Conservation (phyloP, 352 stramenopile genomes). For the Phytopythium ostracodes region DNA sequence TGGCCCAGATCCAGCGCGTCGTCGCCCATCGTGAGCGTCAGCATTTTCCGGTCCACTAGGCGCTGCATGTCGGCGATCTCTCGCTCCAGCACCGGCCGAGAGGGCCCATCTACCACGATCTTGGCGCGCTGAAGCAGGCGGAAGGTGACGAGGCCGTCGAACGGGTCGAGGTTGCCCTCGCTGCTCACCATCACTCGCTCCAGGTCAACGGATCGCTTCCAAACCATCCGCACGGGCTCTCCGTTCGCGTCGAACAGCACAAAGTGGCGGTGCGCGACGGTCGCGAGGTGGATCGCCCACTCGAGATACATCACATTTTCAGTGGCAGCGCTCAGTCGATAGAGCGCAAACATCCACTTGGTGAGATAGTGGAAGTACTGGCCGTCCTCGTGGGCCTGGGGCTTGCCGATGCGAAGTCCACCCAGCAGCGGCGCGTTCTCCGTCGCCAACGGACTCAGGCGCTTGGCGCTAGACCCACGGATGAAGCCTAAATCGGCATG, state of each 20-base stretch:
- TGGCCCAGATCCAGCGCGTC: conserved; percentile 23
- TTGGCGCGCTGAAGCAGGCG: conserved; percentile 19
- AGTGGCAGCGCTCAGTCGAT: conserved; percentile 17
- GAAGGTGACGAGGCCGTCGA: conserved; percentile 27
- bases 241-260: conserved; percentile 17
- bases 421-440: conserved; percentile 12
- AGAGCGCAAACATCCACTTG: conserved; percentile 39
- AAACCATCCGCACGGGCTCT: conserved; percentile 23
- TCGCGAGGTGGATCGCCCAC: neutral
- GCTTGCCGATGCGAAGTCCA: conserved; percentile 31
- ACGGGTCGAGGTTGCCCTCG: conserved; percentile 26
- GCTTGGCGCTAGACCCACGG: conserved; percentile 13
- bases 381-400: conserved; percentile 22
- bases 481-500: conserved; percentile 20
- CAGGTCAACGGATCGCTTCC: conserved; percentile 31
- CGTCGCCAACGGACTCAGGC: conserved; percentile 8
- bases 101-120: conserved; percentile 4
- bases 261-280: conserved; percentile 11
- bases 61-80: conserved; percentile 2
- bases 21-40: conserved; percentile 19
- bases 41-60: neutral
- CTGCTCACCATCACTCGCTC: conserved; percentile 21
- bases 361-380: conserved; percentile 40
- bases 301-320: conserved; percentile 3
- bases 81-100: neutral